Evolutionary conservation across 306 rosid species (phyloP), one percentile per base, ranked within the genome.

Genomic region (Mimosa bimucronata): DNA sequence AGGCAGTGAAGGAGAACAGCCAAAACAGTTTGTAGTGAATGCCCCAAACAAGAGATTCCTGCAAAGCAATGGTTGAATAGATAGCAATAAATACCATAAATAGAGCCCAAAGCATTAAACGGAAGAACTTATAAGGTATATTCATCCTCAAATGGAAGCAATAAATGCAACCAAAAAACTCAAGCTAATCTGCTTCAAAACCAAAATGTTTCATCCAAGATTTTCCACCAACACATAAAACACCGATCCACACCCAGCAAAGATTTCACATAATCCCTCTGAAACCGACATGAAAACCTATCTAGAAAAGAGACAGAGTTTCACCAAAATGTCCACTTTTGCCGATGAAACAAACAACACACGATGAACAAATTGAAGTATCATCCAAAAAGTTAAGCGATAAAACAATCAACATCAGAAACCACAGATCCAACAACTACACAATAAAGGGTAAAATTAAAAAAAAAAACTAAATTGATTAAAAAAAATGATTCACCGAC

Each of bases 11-110:
- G 69, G 42, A 73, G 83, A 62, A 60, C 29, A 72, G 57, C 86
- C 62, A 69, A 44, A n/a, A 62, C 79, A 71, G 70, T 84, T 85
- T 79, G 82, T 74, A 75, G 40, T 40, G 79, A 58, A 76, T 76
- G 46, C 29, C 1, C 3, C 67, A 61, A 61, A 29, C 73, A 71
- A 70, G 42, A 75, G 81, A 73, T 60, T 64, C 80, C 97, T 88
- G 88, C 84, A 87, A 2, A 81, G 29, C 53, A 29, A 82, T 13
- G 52, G 41, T 25, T 80, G 79, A n/a, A 28, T 34, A 66, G 30
- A 74, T 60, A 38, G 37, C 8, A 42, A 14, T 76, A 13, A 88
- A 78, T 66, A 45, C 77, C 73, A 50, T n/a, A 77, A 65, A 72
- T 46, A 21, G 10, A 1, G 50, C 5, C 28, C 31, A 28, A 53